Evolutionary conservation across 192 early-diverging fungal genomes (phyloP).

Genomic region (Mortierella claussenii): DNA sequence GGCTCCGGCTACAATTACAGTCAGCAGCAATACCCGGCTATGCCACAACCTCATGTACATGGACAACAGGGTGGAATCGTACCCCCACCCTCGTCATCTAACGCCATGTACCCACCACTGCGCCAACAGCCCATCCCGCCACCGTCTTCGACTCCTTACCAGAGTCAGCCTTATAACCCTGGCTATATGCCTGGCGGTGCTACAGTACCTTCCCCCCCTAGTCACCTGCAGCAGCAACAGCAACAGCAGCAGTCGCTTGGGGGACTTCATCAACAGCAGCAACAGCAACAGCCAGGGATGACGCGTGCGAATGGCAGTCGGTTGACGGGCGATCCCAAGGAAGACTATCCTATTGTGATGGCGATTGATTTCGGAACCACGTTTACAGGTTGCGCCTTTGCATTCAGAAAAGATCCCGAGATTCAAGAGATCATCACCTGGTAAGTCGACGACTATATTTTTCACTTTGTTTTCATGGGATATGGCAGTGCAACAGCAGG

Average conservation of each 20-base stretch:
- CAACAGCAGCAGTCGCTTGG: not conserved
- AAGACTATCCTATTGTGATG: slow-evolving; percentile 57
- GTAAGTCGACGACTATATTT: slow-evolving; percentile 40
- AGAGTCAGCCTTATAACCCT: slow-evolving; percentile 20
- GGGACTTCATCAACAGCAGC: not conserved
- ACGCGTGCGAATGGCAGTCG: slow-evolving; percentile 22
- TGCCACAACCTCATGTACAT: slow-evolving; percentile 35
- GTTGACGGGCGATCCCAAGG: slow-evolving; percentile 48
- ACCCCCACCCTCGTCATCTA: slow-evolving; percentile 26
- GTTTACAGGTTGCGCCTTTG: slow-evolving; percentile 62
- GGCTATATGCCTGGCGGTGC: slow-evolving; percentile 17
- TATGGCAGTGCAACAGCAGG: too few relatives aligned
- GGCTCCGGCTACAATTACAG: slow-evolving; percentile 17
- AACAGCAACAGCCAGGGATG: not conserved
- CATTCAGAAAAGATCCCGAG: slow-evolving; percentile 59
- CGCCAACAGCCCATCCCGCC: slow-evolving; percentile 21
- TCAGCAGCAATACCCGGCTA: slow-evolving; percentile 27
- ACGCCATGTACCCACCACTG: slow-evolving; percentile 19
- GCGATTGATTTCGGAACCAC: slow-evolving; percentile 59
- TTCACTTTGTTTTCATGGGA: not conserved
- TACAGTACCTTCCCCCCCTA: not conserved
- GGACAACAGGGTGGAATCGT: slow-evolving; percentile 14
- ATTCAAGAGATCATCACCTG: slow-evolving; percentile 61
- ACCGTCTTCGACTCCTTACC: slow-evolving; percentile 17
- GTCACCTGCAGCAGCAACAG: not conserved